Percentiles rank a stretch among this genome's conserved stretches.
Evolutionary conservation across 2,329 filamentous ascomycete genomes (phyloP).

Genomic region (Penicillium sp.): DNA sequence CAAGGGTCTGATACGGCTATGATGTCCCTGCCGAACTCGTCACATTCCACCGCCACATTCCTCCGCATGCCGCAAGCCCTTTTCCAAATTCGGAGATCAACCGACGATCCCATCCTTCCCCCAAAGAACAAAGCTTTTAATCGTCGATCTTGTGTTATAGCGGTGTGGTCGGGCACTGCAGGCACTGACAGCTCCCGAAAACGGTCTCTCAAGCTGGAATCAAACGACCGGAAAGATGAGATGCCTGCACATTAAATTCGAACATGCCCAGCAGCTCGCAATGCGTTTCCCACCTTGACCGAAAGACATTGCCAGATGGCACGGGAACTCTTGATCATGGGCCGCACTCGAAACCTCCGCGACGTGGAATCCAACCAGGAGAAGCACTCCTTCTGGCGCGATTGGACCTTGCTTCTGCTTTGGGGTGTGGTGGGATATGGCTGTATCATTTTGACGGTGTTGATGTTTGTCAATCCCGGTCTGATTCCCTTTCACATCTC

Average conservation of each 20-base stretch:
- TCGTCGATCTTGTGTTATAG: slow-evolving; percentile 5
- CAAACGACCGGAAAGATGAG: slow-evolving; percentile 2
- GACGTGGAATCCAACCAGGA: slow-evolving; percentile 26
- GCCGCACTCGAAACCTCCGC: slow-evolving; percentile 12
- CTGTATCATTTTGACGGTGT: slow-evolving; percentile 23
- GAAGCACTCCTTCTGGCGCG: slow-evolving; percentile 16
- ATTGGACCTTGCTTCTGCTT: slow-evolving; percentile 21
- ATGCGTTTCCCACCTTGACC: background rate
- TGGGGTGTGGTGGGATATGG: slow-evolving; percentile 28
- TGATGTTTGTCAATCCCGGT: slow-evolving; percentile 23
- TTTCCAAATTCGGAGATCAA: slow-evolving; percentile 1
- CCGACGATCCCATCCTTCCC: background rate
- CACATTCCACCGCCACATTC: slow-evolving; percentile 12
- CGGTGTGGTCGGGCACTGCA: background rate
- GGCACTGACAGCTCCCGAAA: background rate
- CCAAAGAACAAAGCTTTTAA: background rate
- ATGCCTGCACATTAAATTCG: slow-evolving; percentile 1
- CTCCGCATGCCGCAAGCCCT: slow-evolving; percentile 3
- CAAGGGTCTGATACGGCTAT: no score
- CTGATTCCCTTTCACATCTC: slow-evolving; percentile 22
- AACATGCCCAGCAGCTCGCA: background rate
- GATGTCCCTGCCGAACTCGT: background rate
- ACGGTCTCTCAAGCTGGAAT: background rate
- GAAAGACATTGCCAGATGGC: background rate
- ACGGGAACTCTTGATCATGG: slow-evolving; percentile 21